A percentile compares a stretch with the other conserved stretches of the same genome.
Evolutionary conservation across 2,329 filamentous ascomycete species (phyloP).

Genomic region (Reticulascus tulasneorum): DNA sequence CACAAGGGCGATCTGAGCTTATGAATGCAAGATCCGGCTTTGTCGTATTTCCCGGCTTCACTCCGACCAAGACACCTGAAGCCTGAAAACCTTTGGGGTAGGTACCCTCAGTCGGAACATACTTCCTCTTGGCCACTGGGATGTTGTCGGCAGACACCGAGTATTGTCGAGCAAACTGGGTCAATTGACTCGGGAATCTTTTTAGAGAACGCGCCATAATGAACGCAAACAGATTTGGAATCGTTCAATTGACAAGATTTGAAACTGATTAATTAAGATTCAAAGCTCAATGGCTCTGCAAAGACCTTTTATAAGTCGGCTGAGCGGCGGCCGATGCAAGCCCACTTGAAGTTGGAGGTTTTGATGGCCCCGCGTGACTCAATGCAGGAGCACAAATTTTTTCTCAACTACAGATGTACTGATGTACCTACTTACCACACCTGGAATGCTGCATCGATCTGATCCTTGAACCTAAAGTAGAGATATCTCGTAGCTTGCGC

Average conservation of each 20-base stretch:
- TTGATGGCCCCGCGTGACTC: too few relatives aligned
- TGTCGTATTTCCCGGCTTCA: slow-evolving; percentile 87
- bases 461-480: too few relatives aligned
- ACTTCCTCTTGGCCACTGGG: slow-evolving; percentile 81
- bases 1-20: slow-evolving; percentile 79
- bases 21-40: slow-evolving; percentile 90
- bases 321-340: too few relatives aligned
- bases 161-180: slow-evolving; percentile 41
- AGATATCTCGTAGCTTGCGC: too few relatives aligned
- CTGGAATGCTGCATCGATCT: too few relatives aligned
- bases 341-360: too few relatives aligned
- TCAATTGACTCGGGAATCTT: slow-evolving; percentile 12
- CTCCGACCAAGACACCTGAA: slow-evolving; percentile 83
- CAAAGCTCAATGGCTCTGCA: slow-evolving; percentile 1
- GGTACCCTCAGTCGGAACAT: slow-evolving; percentile 77
- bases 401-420: too few relatives aligned
- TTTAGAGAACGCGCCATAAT: slow-evolving; percentile 13
- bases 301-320: slow-evolving; percentile 8
- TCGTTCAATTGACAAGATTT: neutral
- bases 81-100: slow-evolving; percentile 89
- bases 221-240: neutral
- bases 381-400: too few relatives aligned
- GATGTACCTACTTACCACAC: too few relatives aligned
- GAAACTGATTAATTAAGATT: neutral
- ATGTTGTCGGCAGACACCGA: slow-evolving; percentile 59